Conservation (phyloP, 495 filamentous ascomycete species). For the Alectoria sarmentosa region DNA sequence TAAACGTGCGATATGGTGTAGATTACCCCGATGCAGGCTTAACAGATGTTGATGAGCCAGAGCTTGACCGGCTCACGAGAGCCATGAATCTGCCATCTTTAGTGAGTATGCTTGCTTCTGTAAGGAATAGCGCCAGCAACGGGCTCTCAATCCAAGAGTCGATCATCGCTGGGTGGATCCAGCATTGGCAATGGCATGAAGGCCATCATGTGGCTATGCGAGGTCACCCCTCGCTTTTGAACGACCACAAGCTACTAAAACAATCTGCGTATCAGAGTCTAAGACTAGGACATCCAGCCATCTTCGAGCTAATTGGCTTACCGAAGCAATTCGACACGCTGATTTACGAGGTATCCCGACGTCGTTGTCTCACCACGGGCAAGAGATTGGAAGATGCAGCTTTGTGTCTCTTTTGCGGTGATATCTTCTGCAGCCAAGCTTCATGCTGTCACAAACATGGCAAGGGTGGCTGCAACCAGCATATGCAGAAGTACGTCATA, state of each 20-base stretch:
- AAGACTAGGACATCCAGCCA: conserved; percentile 72
- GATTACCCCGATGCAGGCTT: conserved; percentile 74
- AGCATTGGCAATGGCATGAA: conserved; percentile 43
- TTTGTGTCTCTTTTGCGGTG: conserved; percentile 92
- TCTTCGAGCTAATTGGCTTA: conserved; percentile 89
- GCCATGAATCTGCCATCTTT: conserved; percentile 68
- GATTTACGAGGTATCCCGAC: conserved; percentile 80
- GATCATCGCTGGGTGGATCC: conserved; percentile 74
- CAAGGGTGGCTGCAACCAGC: conserved; percentile 81
- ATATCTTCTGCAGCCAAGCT: conserved; percentile 90
- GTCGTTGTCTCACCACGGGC: conserved; percentile 80
- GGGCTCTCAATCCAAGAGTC: conserved; percentile 32
- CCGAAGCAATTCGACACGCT: conserved; percentile 89
- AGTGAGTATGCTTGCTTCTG: conserved; percentile 63
- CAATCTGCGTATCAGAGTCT: conserved; percentile 24
- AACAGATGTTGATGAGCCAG: conserved; percentile 56
- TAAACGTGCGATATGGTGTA: conserved; percentile 82
- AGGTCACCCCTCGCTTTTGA: background rate
- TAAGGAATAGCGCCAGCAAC: conserved; percentile 25
- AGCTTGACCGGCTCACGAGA: conserved; percentile 75
- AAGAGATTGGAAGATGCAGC: conserved; percentile 84
- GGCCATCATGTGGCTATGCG: conserved; percentile 7
- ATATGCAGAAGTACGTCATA: conserved; percentile 69
- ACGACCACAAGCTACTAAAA: conserved; percentile 18
- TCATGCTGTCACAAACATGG: conserved; percentile 75